Conservation (phyloP, 208 protist species). For the Tritrichomonas foetus region DNA sequence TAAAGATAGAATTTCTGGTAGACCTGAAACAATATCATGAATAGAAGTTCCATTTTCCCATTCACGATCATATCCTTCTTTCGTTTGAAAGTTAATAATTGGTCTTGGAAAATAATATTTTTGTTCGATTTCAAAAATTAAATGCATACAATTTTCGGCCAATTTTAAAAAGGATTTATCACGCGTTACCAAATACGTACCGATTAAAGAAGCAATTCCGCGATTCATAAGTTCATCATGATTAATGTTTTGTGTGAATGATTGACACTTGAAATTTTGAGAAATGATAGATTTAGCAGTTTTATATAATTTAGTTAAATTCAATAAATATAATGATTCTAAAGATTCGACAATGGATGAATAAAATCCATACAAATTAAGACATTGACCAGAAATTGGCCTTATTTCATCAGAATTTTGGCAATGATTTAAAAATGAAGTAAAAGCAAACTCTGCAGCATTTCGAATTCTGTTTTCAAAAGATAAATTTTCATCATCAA, state of each 20-base stretch:
- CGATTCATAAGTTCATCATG: not conserved
- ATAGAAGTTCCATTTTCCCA: conserved; percentile 9
- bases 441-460: not conserved
- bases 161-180: not conserved
- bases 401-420: not conserved
- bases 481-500: too few species aligned
- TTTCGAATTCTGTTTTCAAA: too few species aligned
- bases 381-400: not conserved
- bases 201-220: not conserved
- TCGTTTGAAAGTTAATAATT: not conserved
- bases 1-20: not conserved
- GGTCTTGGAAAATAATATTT: not conserved
- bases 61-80: not conserved
- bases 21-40: not conserved
- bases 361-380: not conserved
- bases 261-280: not conserved
- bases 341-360: conserved; percentile 7
- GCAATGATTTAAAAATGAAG: not conserved
- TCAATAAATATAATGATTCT: not conserved
- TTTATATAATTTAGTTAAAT: not conserved
- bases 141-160: not conserved
- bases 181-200: not conserved
- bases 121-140: not conserved
- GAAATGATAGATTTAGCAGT: not conserved
- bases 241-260: not conserved